Base-by-base conservation (phyloP, 345 rosid species). In the sweet orange (Citrus sinensis) region DNA sequence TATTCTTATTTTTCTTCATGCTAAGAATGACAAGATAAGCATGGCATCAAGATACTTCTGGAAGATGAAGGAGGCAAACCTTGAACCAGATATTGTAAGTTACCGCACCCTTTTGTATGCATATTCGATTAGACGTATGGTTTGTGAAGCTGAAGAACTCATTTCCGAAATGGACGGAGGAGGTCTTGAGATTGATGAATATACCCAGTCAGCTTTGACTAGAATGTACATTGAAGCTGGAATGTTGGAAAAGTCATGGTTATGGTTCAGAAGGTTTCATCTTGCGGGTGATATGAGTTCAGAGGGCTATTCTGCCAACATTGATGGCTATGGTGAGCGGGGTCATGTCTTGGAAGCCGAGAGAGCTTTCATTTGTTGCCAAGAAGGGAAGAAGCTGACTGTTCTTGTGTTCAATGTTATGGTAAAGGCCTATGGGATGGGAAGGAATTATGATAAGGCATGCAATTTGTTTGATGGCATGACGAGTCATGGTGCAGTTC, bases 391-490 rank as follows among this genome's bases (percentile, higher is more conserved):
- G 70, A 87, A 80, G 78, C 87, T 89, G 46, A 89, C 88, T 40
- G 93, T 92, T 73, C 85, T 88, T 42, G 93, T 82, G 86, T 88
- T 85, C 81, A 96, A 96, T 79, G 97, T 90, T 83, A 94, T 89
- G 95, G 87, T 94, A 60, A 96, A 94, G 90, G 97, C 95, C 5
- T 96, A 96, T 75, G 97, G 97, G 61, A 88, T 87, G 25, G 85
- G 84, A 55, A 87, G 87, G 81, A 80, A 77, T 68, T 87, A 87
- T 56, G 90, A 86, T 32, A 85, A 88, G 80, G 95, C 94, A 30
- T 89, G 97, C 74, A 82, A 83, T n/a, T 83, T 90, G 71, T 87
- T 94, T 78, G 97, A 92, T 77, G 86, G 92, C 83, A 93, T 92
- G 92, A 86, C 80, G 80, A 80, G 76, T 88, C 87, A 88, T 25